These are phyloP conservation scores for Claviceps digitariae DNA, from an alignment of 2,329 filamentous ascomycete genomes.

Conservation along the genomic window DNA sequence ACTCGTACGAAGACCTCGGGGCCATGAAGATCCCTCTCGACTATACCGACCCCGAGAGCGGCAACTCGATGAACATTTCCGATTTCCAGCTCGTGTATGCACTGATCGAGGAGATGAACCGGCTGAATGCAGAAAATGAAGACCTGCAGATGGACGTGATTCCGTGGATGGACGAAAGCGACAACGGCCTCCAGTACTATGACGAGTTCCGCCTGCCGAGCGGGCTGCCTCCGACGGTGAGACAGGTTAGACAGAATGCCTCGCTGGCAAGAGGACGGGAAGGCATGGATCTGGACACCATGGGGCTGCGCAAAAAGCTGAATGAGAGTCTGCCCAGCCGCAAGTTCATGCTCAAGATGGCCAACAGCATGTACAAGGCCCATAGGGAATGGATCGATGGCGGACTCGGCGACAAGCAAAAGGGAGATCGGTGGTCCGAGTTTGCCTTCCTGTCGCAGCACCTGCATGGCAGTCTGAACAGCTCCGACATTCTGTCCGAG, in stretches of 20 bases:
- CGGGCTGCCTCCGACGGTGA: constrained; percentile 38
- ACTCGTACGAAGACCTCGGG: constrained; percentile 55
- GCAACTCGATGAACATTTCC: constrained; percentile 42
- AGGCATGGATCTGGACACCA: constrained; percentile 18
- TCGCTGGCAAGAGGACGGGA: constrained; percentile 17
- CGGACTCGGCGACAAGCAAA: constrained; percentile 24
- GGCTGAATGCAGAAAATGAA: constrained; percentile 36
- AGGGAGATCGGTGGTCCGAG: constrained; percentile 51
- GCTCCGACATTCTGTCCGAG: constrained; percentile 28
- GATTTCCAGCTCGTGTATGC: constrained; percentile 55
- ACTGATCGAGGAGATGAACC: constrained; percentile 45
- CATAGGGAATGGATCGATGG: constrained; percentile 23
- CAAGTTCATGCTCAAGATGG: constrained; percentile 23
- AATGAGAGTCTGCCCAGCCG: constrained; percentile 20
- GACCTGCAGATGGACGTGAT: constrained; percentile 47
- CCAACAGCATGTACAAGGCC: constrained; percentile 30
- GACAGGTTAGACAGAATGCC: constrained; percentile 31
- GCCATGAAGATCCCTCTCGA: constrained; percentile 50
- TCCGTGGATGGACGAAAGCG: constrained; percentile 42
- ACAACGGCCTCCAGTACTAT: constrained; percentile 39
- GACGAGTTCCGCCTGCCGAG: constrained; percentile 32
- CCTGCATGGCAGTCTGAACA: constrained; percentile 37
- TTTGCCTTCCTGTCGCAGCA: constrained; percentile 48
- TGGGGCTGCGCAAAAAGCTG: constrained; percentile 23
- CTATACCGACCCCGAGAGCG: constrained; percentile 31